Evolutionary conservation across 2,329 filamentous ascomycete species (phyloP), one percentile per base, ranked within the genome.

Genomic region (Penicillium sp.): DNA sequence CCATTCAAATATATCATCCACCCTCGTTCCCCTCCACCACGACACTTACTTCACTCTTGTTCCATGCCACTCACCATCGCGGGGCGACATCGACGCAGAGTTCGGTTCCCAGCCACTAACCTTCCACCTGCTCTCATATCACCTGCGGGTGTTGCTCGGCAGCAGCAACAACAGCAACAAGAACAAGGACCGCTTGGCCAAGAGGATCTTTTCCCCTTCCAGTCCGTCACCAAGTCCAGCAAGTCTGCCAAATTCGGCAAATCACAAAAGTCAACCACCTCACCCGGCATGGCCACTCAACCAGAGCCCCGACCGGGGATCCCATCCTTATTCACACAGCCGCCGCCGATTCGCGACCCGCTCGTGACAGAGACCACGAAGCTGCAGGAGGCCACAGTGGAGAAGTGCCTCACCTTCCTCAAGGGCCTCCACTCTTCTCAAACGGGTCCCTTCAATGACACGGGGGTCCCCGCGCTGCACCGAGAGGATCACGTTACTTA

Each of bases 391-490:
- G 73, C 81, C 47, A 91, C 86, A 0, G 73, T 88, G 46, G 69
- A 81, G 34, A 77, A 80, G 60, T 87, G 87, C 59, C 70, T 90
- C 28, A 84, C 85, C 1, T 85, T 83, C 55, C 74, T 95, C 12
- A 71, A 73, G 32, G 71, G 72, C 63, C 64, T 61, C 43, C 65
- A 68, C n/a, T 76, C 72, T 37, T 73, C 74, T 42, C 73, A 77
- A 49, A 72, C 75, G 25, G 67, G 70, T 18, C 67, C 70, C 26
- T 78, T 80, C 69, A 95, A 95, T 69, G 72, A 71, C 44, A 75
- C 84, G 65, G 90, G 89, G 11, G 73, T 96, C 33, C 87, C 89
- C 11, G 77, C 76, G 48, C 79, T 98, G n/a, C 78, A 84, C 57
- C 82, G 85, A 37, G 72, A 74, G 49, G 68, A 71, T 37, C 82